Base-by-base conservation (phyloP, 2,329 filamentous ascomycete genomes). In the Ilyonectria robusta region DNA sequence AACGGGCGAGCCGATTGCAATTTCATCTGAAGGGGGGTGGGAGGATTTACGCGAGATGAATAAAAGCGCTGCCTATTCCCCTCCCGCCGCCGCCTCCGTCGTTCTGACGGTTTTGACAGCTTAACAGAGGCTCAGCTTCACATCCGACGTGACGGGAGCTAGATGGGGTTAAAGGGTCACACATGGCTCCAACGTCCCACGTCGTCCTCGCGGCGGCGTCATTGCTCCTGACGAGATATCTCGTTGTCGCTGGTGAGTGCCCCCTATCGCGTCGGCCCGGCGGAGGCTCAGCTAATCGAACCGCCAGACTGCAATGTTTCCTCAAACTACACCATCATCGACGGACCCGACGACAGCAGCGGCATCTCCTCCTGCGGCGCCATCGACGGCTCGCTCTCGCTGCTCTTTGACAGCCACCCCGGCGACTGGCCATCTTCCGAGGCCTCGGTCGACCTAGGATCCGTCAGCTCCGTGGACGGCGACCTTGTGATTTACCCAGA, bases 281-380 rank as follows among this genome's bases (percentile, higher is more conserved):
- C 4, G 23, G 6, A n/a, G 19, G 53, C 10, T 19, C 15, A 15
- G n/a, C 54, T 35, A 44, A 29, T 4, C 23, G 26, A 26, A 26
- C 9, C 48, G 35, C 7, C 56, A 76, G 75, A 74, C 44, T 76
- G 75, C 63, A 63, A 76, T 47, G 59, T 75, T 59, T 72, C 73
- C 29, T 68, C 69, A 50, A 76, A 76, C 64, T 74, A 76, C 63
- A 76, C 75, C 2, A 73, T 71, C 55, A 75, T 77, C 65, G 63
- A 72, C 26, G 54, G 66, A 15, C 75, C 75, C 53, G 62, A 70
- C 37, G 70, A 64, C 10, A 54, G 54, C 56, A 62, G 72, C 15
- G 50, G 59, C 60, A 69, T 77, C 48, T 71, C 72, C 31, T 71
- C 72, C 3, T 77, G 75, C 54, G 70, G 56, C 55, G 67, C 70